Evolutionary conservation across 1,284 basidiomycete species (phyloP).

Genomic region (Papiliotrema nemorosa): DNA sequence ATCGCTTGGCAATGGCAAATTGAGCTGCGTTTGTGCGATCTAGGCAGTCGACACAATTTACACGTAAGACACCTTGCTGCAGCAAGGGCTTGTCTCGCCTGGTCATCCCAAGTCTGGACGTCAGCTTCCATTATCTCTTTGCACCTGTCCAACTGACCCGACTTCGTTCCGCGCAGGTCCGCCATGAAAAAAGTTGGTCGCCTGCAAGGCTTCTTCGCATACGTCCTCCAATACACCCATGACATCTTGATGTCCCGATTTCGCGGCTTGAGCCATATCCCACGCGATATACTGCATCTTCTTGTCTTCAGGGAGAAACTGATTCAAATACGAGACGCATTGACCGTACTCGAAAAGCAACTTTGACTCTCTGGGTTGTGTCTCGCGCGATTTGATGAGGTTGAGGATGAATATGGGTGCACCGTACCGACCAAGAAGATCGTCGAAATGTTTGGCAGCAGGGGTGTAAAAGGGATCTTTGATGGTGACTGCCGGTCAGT

Average conservation of each 20-base stretch:
- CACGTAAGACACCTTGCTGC: slow-evolving; percentile 86
- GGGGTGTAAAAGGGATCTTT: slow-evolving; percentile 95
- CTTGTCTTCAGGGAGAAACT: slow-evolving; percentile 82
- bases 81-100: slow-evolving; percentile 71
- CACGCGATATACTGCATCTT: slow-evolving; percentile 90
- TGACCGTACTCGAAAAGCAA: slow-evolving; percentile 86
- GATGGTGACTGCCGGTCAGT: slow-evolving; percentile 65
- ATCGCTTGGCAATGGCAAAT: slow-evolving; percentile 95
- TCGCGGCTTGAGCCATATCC: slow-evolving; percentile 93
- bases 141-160: slow-evolving; percentile 15
- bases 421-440: slow-evolving; percentile 86
- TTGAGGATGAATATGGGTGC: slow-evolving; percentile 91
- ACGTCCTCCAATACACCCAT: slow-evolving; percentile 94
- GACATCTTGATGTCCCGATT: slow-evolving; percentile 86
- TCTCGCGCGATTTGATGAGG: slow-evolving; percentile 75
- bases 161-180: slow-evolving; percentile 43
- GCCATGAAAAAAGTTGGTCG: slow-evolving; percentile 89
- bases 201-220: slow-evolving; percentile 87
- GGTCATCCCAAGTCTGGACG: slow-evolving; percentile 24
- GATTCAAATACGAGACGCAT: slow-evolving; percentile 90
- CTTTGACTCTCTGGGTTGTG: slow-evolving; percentile 86
- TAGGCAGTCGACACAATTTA: slow-evolving; percentile 93
- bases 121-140: neutral
- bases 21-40: slow-evolving; percentile 98
- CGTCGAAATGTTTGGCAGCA: slow-evolving; percentile 89